These are phyloP conservation scores for Plasmodium falciparum DNA, from an alignment of 169 alveolate genomes.

Conservation along the genomic window DNA sequence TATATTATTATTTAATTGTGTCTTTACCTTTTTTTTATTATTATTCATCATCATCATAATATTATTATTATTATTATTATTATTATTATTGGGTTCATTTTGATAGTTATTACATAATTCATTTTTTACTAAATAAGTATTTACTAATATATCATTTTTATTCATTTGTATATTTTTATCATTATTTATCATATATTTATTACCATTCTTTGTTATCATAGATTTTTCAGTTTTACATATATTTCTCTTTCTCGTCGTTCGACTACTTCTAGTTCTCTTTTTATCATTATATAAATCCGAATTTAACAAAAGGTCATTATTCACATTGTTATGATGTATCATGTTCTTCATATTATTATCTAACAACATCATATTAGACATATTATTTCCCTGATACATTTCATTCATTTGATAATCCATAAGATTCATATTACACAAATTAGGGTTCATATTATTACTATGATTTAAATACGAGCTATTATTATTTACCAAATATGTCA, in stretches of 20 bases:
- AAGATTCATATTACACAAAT: too few relatives aligned
- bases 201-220: not conserved
- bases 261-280: not conserved
- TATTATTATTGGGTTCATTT: not conserved
- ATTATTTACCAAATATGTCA: not conserved
- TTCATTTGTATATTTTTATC: not conserved
- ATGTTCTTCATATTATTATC: not conserved
- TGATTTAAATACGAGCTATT: not conserved
- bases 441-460: too few relatives aligned
- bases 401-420: too few relatives aligned
- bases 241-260: not conserved
- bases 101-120: constrained; percentile 6
- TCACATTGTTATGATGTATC: not conserved
- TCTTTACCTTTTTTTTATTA: not conserved
- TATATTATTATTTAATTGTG: not conserved
- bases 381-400: too few relatives aligned
- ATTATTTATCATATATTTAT: not conserved
- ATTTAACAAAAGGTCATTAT: not conserved
- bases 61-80: not conserved
- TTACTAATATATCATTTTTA: not conserved
- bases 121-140: not conserved
- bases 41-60: not conserved
- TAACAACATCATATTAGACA: not conserved
- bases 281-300: not conserved
- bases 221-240: not conserved